Conservation (phyloP, 208 protist genomes). For the Trypanosoma avium region DNA sequence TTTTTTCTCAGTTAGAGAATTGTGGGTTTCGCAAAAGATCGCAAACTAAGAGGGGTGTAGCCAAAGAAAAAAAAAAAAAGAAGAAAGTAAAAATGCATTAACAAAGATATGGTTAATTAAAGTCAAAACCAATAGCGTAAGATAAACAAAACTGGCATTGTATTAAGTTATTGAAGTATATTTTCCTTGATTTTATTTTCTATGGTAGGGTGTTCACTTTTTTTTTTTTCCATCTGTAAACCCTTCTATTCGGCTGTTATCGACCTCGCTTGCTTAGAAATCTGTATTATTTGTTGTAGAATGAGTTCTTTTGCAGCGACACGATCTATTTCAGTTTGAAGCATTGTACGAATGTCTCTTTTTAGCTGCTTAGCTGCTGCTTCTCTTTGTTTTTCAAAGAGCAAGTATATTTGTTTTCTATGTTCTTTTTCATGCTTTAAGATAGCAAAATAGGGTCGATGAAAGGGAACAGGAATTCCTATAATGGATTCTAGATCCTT, state of each 20-base stretch:
- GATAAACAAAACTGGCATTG: too few relatives aligned
- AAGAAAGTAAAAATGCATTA: too few relatives aligned
- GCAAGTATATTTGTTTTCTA: slow-evolving; percentile 12
- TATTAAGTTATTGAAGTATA: too few relatives aligned
- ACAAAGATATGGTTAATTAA: too few relatives aligned
- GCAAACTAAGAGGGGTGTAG: too few relatives aligned
- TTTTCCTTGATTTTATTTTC: too few relatives aligned
- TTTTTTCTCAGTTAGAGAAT: not conserved
- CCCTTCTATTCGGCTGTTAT: not conserved
- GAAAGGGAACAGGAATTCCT: slow-evolving; percentile 4
- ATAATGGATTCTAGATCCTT: slow-evolving; percentile 10
- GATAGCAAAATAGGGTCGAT: slow-evolving; percentile 9
- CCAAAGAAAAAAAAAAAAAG: too few relatives aligned
- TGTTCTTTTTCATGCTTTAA: slow-evolving; percentile 15
- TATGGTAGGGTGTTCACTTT: too few relatives aligned
- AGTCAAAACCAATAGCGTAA: too few relatives aligned
- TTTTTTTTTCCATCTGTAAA: not conserved
- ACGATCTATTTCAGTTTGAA: slow-evolving; percentile 26
- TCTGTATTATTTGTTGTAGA: not conserved
- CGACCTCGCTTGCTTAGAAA: not conserved
- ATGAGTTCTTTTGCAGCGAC: not conserved
- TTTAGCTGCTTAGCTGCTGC: not conserved
- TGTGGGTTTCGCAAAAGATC: slow-evolving; percentile 1
- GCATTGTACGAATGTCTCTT: not conserved
- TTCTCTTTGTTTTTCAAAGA: slow-evolving; percentile 7